Evolutionary conservation across 2,329 filamentous ascomycete genomes (phyloP), one percentile per base, ranked within the genome.

Genomic region (Ophiosphaerella korrae): DNA sequence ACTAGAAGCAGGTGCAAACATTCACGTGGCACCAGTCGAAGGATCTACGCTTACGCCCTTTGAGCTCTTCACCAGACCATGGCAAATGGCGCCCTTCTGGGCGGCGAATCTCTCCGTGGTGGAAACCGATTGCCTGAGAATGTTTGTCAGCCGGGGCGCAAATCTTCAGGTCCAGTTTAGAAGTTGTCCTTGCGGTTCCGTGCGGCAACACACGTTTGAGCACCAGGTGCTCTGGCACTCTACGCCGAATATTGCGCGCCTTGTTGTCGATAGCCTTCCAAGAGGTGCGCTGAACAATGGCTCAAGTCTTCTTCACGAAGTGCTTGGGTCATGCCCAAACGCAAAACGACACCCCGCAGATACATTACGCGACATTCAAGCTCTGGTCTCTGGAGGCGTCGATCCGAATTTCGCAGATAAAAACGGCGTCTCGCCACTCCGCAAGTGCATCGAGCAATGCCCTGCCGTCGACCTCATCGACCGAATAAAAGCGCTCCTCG

Each of bases 191-290:
- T 73, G 70, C 37, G 47, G 49, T 5, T 52, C 64, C 3, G 18
- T 39, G 1, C 43, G 52, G 2, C 50, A 57, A 18, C 46, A 57
- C 3, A 68, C 61, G 0, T 71, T 72, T 32, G 49, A 62, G 36
- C 70, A 73, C 35, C 70, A 73, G 38, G 45, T 61, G 0, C 43
- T 73, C 6, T 73, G 68, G 68, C 70, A 73, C 50, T 63, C 67
- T 0, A 64, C 67, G 7, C 66, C 68, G 7, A 45, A 33, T 12
- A 26, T 64, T 14, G 63, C 66, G 3, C 60, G 63, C 8, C 52
- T 64, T 16, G 31, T 70, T 3, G 43, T 72, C 9, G 65, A 70
- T 12, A 59, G 50, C 24, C 58, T 63, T 9, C 32, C 49, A 6
- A 46, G 52, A 0, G 45, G 26, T 1, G 44, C 54, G 0, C 49